Percentiles rank a stretch among this genome's conserved stretches.
Conservation (phyloP, 1,139 yeast genomes). For the Casaregolazyma suthepensis region DNA sequence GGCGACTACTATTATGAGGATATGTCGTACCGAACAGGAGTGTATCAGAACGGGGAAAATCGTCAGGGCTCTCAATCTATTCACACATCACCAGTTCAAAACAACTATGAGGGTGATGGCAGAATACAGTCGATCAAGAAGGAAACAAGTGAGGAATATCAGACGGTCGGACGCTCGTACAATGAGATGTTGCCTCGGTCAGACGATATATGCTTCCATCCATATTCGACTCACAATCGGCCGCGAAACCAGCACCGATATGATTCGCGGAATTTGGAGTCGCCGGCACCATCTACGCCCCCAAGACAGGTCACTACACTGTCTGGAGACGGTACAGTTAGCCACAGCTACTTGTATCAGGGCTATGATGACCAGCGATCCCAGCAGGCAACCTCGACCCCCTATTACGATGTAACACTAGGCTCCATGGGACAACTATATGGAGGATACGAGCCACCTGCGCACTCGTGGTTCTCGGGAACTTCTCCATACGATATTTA, state of each 20-base stretch:
- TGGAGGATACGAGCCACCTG: background rate
- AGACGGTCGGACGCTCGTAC: background rate
- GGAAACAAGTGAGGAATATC: background rate
- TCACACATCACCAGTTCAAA: background rate
- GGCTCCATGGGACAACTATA: background rate
- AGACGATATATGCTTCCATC: background rate
- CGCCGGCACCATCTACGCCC: background rate
- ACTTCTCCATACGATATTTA: background rate
- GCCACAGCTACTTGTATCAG: background rate
- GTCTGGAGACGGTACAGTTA: background rate
- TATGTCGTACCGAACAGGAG: constrained; percentile 4
- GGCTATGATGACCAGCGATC: background rate
- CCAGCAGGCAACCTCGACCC: background rate
- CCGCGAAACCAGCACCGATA: background rate
- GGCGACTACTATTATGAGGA: constrained; percentile 20
- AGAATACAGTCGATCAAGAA: background rate
- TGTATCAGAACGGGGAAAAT: background rate
- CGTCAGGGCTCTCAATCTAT: background rate
- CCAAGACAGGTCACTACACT: background rate
- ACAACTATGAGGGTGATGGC: background rate
- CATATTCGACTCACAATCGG: background rate
- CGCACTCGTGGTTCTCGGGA: background rate
- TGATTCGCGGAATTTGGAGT: background rate
- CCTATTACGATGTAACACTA: background rate
- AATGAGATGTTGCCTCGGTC: background rate